Percentiles rank a stretch among this genome's conserved stretches.
phyloP scores from a whole-genome alignment of 106 monocot genomes.

The Dactylorhiza incarnata region DNA sequence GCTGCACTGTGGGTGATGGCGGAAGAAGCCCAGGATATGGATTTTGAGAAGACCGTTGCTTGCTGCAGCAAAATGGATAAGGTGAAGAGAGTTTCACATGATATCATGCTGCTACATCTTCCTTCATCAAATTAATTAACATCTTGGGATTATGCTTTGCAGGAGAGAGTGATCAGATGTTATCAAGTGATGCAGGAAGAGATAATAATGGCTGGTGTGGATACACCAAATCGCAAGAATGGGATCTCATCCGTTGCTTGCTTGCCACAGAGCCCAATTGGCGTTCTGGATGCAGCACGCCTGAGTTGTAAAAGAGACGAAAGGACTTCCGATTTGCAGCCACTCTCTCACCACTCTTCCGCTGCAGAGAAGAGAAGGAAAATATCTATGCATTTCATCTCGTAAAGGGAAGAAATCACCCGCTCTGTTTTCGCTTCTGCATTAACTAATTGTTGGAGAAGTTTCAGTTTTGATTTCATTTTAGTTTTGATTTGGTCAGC shows the following conservation, averaged over 20 bases:
- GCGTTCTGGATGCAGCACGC: slow-evolving; percentile 69
- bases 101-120: background rate
- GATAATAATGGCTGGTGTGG: slow-evolving; percentile 16
- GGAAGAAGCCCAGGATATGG: slow-evolving; percentile 19
- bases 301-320: slow-evolving; percentile 66
- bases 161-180: slow-evolving; percentile 77
- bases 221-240: slow-evolving; percentile 12
- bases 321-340: slow-evolving; percentile 20
- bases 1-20: slow-evolving; percentile 27
- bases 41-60: slow-evolving; percentile 27
- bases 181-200: slow-evolving; percentile 47
- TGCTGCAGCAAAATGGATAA: slow-evolving; percentile 32
- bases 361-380: slow-evolving; percentile 62
- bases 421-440: background rate
- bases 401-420: slow-evolving; percentile 8
- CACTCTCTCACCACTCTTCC: slow-evolving; percentile 22
- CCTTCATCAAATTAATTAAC: too few relatives aligned
- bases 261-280: slow-evolving; percentile 71
- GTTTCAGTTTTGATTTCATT: background rate
- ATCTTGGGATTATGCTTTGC: slow-evolving; percentile 17
- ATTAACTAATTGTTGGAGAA: background rate
- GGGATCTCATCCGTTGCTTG: slow-evolving; percentile 25
- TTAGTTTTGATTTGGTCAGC: background rate
- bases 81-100: slow-evolving; percentile 17
- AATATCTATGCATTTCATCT: slow-evolving; percentile 26